These are phyloP conservation scores for Aspergillus persii DNA, from an alignment of 2,329 filamentous ascomycete genomes.

Conservation along the genomic window DNA sequence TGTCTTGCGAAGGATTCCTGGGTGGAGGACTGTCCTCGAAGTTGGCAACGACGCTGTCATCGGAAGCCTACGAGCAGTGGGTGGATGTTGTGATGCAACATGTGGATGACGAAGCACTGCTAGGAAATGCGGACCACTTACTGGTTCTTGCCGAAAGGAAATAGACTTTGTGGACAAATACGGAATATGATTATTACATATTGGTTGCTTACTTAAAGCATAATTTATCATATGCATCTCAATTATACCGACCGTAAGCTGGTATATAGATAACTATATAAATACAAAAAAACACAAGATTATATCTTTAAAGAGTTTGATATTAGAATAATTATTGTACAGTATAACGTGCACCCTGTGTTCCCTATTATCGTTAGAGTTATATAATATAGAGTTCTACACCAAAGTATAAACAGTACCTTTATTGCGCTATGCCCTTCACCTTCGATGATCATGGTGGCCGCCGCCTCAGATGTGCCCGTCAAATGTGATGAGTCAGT, in stretches of 20 bases:
- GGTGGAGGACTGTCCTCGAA: not conserved
- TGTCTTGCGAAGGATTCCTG: not conserved
- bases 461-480: too few species aligned
- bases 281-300: not conserved
- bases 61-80: not conserved
- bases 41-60: not conserved
- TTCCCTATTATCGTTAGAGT: not conserved
- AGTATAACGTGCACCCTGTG: not conserved
- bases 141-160: not conserved
- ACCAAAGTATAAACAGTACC: not conserved
- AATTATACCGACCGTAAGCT: not conserved
- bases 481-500: too few species aligned
- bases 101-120: not conserved
- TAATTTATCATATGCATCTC: not conserved
- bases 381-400: not conserved
- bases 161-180: not conserved
- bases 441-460: too few species aligned
- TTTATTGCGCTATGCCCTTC: too few species aligned
- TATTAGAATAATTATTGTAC: not conserved
- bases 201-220: not conserved
- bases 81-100: slow-evolving; percentile 1
- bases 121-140: not conserved
- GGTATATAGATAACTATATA: not conserved
- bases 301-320: not conserved
- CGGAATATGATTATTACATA: not conserved